Conservation (phyloP, 306 rosid genomes). For the Cicer yamashitae region DNA sequence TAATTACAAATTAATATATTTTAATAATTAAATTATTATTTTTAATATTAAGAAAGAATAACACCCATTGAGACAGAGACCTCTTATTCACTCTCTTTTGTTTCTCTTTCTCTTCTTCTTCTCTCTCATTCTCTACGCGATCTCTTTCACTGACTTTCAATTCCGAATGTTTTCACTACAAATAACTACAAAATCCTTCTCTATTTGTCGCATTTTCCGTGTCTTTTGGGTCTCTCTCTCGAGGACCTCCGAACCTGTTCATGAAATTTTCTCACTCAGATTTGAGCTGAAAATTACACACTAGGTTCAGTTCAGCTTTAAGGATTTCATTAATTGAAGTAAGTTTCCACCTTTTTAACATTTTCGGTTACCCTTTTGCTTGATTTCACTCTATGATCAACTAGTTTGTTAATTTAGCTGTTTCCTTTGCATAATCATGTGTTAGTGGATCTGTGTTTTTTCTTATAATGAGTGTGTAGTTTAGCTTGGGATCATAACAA, state of each 20-base stretch:
- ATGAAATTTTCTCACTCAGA: constrained; percentile 56
- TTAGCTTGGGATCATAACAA: constrained; percentile 49
- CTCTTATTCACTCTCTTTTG: constrained; percentile 39
- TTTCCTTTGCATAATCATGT: constrained; percentile 37
- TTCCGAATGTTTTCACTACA: constrained; percentile 52
- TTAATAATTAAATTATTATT: constrained; percentile 34
- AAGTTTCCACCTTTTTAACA: constrained; percentile 46
- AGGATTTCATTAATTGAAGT: constrained; percentile 55
- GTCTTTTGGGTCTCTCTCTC: constrained; percentile 47
- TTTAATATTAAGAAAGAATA: constrained; percentile 45
- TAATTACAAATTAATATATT: constrained; percentile 38
- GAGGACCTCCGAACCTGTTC: constrained; percentile 41
- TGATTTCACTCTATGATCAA: constrained; percentile 50
- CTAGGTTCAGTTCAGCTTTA: constrained; percentile 64
- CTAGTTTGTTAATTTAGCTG: constrained; percentile 49
- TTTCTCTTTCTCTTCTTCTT: constrained; percentile 1
- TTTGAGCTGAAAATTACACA: constrained; percentile 49
- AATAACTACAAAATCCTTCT: constrained; percentile 56
- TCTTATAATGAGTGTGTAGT: constrained; percentile 46
- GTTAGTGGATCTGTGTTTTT: constrained; percentile 75
- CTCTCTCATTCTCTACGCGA: constrained; percentile 60
- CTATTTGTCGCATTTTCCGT: constrained; percentile 52
- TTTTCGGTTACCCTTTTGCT: constrained; percentile 40
- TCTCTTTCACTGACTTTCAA: constrained; percentile 62
- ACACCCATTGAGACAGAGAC: constrained; percentile 51